Percentiles rank a stretch among this genome's conserved stretches.
phyloP scores from a whole-genome alignment of 768 basidiomycete genomes.

The Pleurotus sapidus region DNA sequence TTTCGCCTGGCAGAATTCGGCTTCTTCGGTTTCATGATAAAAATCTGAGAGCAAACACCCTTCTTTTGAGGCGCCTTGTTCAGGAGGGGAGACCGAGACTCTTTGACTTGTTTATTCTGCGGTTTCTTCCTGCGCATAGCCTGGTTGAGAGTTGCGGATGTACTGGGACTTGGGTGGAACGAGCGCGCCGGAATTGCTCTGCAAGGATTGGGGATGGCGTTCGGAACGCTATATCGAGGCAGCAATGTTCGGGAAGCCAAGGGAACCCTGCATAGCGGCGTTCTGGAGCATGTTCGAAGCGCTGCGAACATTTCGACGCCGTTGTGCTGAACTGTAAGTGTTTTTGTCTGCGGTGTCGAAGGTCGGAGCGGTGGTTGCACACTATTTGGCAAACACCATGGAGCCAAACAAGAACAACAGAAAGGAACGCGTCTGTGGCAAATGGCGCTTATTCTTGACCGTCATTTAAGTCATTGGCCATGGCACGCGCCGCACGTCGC shows the following conservation, averaged over 20 bases:
- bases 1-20: conserved; percentile 99
- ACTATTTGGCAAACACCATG: conserved; percentile 5
- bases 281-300: conserved; percentile 29
- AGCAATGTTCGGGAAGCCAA: conserved; percentile 17
- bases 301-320: conserved; percentile 32
- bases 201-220: not conserved
- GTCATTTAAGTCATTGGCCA: conserved; percentile 12
- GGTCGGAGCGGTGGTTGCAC: not conserved
- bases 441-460: not conserved
- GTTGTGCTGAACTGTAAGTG: conserved; percentile 18
- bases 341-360: not conserved
- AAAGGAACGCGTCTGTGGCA: conserved; percentile 31
- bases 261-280: conserved; percentile 24
- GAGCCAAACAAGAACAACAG: conserved; percentile 18
- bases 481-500: conserved; percentile 36
- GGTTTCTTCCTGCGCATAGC: conserved; percentile 77
- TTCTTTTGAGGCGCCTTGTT: conserved; percentile 81
- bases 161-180: conserved; percentile 62
- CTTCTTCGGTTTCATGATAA: conserved; percentile 89
- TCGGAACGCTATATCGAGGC: conserved; percentile 3
- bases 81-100: conserved; percentile 79
- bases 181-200: conserved; percentile 26
- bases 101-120: conserved; percentile 40
- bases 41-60: conserved; percentile 83
- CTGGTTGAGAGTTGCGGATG: conserved; percentile 79